Percentiles rank a stretch among this genome's conserved stretches.
Evolutionary conservation across 1,284 basidiomycete species (phyloP).

Genomic region (Cutaneotrichosporon mucoides): DNA sequence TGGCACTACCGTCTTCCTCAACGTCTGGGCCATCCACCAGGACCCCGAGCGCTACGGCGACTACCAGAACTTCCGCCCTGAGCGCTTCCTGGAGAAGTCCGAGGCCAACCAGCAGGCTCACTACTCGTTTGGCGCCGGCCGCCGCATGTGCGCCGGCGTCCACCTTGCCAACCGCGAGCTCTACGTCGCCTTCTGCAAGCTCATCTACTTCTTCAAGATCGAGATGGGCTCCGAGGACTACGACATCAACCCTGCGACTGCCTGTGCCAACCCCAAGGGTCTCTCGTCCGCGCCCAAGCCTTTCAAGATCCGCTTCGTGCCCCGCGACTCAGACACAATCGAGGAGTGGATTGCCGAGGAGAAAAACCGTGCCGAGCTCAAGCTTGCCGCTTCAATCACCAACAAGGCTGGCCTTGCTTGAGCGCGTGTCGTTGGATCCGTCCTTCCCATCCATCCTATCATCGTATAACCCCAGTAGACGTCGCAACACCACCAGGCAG

Average conservation of each 20-base stretch:
- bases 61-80: conserved; percentile 19
- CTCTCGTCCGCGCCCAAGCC: conserved; percentile 7
- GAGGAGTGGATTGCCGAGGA: conserved; percentile 21
- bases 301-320: conserved; percentile 20
- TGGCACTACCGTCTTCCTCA: conserved; percentile 38
- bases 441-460: neutral
- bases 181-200: conserved; percentile 18
- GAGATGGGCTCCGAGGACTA: conserved; percentile 14
- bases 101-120: conserved; percentile 12
- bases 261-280: conserved; percentile 10
- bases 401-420: neutral
- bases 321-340: conserved; percentile 17
- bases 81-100: conserved; percentile 19
- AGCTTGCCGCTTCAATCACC: conserved; percentile 9
- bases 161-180: conserved; percentile 25
- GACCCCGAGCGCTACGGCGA: conserved; percentile 19
- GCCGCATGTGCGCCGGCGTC: conserved; percentile 22
- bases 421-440: neutral
- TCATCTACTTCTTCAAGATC: conserved; percentile 22
- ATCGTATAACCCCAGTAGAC: too few relatives aligned
- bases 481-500: too few relatives aligned
- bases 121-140: conserved; percentile 22
- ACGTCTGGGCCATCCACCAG: conserved; percentile 39
- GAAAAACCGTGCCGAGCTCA: conserved; percentile 17
- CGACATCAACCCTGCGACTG: conserved; percentile 18